Conservation (phyloP, 768 basidiomycete genomes). For the Boletus coccyginus region DNA sequence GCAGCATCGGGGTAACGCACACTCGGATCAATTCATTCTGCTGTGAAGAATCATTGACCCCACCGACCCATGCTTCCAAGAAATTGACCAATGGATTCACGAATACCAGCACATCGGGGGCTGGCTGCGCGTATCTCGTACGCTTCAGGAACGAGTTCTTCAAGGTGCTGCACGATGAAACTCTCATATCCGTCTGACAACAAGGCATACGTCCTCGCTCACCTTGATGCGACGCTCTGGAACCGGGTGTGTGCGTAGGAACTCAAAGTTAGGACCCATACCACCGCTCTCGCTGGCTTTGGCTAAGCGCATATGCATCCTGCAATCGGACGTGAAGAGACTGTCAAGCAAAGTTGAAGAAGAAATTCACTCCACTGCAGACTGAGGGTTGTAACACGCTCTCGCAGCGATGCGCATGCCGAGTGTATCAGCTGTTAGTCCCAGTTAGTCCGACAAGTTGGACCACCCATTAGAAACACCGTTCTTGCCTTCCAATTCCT, state of each 20-base stretch:
- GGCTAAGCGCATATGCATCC: conserved; percentile 71
- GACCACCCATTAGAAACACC: not conserved
- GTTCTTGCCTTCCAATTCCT: conserved; percentile 73
- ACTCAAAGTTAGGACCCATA: conserved; percentile 40
- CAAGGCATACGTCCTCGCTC: conserved; percentile 15
- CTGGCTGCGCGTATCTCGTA: conserved; percentile 53
- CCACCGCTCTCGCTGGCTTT: conserved; percentile 46
- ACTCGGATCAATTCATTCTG: not conserved
- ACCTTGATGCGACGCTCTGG: conserved; percentile 72
- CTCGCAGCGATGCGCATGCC: conserved; percentile 76
- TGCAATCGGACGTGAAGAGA: conserved; percentile 25
- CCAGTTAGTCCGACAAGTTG: not conserved
- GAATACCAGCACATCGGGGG: conserved; percentile 49
- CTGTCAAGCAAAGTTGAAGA: not conserved
- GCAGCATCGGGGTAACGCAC: not conserved
- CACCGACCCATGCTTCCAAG: conserved; percentile 14
- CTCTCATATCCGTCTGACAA: not conserved
- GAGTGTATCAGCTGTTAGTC: conserved; percentile 70
- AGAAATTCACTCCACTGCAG: conserved; percentile 58
- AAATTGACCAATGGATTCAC: conserved; percentile 31
- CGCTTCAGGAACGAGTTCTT: conserved; percentile 55
- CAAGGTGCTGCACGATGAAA: conserved; percentile 40
- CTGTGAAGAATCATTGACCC: not conserved
- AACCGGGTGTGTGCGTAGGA: conserved; percentile 81
- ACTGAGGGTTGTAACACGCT: conserved; percentile 85